These are phyloP conservation scores for Mucor piriformis DNA, from an alignment of 371 early-diverging fungal species.

Conservation along the genomic window DNA sequence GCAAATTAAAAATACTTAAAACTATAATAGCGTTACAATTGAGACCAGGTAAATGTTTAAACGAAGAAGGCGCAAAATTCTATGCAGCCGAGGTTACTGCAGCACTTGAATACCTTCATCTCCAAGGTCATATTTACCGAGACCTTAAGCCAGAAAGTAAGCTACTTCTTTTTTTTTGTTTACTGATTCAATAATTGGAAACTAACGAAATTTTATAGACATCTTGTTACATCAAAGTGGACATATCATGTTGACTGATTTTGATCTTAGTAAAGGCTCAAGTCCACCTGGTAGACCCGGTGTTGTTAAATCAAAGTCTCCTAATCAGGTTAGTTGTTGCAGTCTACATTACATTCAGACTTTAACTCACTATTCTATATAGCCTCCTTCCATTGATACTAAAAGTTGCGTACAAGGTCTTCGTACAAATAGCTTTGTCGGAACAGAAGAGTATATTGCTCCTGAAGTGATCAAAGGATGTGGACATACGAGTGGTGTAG, in stretches of 20 bases:
- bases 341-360: background rate
- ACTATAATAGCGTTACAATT: constrained; percentile 69
- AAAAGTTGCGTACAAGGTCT: constrained; percentile 82
- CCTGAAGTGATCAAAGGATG: constrained; percentile 93
- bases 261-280: constrained; percentile 93
- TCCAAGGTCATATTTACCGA: constrained; percentile 96
- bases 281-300: constrained; percentile 74
- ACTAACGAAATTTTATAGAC: constrained; percentile 49
- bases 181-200: constrained; percentile 7
- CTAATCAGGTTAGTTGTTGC: constrained; percentile 41
- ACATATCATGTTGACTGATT: constrained; percentile 97
- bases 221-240: constrained; percentile 92
- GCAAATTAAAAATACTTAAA: background rate
- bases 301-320: constrained; percentile 69
- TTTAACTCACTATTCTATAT: background rate
- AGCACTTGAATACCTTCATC: constrained; percentile 94
- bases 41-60: constrained; percentile 82
- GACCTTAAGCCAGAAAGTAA: constrained; percentile 99
- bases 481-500: constrained; percentile 94
- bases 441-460: constrained; percentile 97
- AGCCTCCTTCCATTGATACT: constrained; percentile 80
- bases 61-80: constrained; percentile 91
- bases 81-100: constrained; percentile 97
- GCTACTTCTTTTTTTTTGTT: background rate
- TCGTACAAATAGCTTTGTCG: constrained; percentile 96